phyloP scores from a whole-genome alignment of 768 basidiomycete species.

The Amylocystis lapponica region DNA sequence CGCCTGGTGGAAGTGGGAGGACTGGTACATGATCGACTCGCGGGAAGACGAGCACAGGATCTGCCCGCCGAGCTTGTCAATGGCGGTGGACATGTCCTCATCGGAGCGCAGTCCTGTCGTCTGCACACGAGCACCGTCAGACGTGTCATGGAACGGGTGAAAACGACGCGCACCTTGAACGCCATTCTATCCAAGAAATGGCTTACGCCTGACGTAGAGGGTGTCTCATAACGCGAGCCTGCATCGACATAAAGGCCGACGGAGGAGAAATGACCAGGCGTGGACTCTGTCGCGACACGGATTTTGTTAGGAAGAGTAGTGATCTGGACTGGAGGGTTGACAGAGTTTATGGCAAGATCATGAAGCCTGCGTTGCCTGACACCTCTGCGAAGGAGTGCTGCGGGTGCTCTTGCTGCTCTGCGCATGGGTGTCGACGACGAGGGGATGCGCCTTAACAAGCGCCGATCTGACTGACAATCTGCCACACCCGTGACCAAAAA shows the following conservation, averaged over 20 bases:
- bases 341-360: conserved; percentile 6
- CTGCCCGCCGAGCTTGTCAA: conserved; percentile 85
- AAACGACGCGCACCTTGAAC: conserved; percentile 67
- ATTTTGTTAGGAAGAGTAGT: conserved; percentile 91
- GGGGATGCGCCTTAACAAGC: background rate
- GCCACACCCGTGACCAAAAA: conserved; percentile 1
- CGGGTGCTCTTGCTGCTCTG: conserved; percentile 16
- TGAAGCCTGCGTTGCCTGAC: conserved; percentile 6
- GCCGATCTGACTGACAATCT: too few species aligned
- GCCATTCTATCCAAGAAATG: conserved; percentile 95
- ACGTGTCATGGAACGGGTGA: background rate
- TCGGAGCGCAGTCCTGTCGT: conserved; percentile 67
- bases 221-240: conserved; percentile 83
- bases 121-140: conserved; percentile 36
- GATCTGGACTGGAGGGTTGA: conserved; percentile 42
- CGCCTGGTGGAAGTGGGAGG: conserved; percentile 82
- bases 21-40: conserved; percentile 97
- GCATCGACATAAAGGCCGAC: conserved; percentile 93
- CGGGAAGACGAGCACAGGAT: conserved; percentile 87
- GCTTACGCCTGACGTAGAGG: conserved; percentile 68
- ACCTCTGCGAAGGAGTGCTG: conserved; percentile 6
- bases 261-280: conserved; percentile 91
- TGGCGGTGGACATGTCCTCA: conserved; percentile 72
- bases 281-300: conserved; percentile 84
- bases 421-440: conserved; percentile 15